Conservation (phyloP, 2,329 filamentous ascomycete genomes). For the Alternaria hordeiaustralica region DNA sequence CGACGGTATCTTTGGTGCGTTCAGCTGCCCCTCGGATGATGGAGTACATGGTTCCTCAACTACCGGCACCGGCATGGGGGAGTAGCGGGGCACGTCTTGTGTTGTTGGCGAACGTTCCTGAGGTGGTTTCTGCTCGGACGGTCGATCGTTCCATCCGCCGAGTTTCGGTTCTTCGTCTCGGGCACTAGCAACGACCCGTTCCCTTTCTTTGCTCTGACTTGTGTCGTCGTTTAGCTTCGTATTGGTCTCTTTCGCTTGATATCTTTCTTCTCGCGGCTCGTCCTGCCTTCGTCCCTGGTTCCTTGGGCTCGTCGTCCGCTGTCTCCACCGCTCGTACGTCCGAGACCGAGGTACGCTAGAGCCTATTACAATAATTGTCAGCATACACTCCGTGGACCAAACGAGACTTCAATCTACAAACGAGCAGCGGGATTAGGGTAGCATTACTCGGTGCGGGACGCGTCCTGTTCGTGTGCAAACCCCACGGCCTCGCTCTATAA, state of each 20-base stretch:
- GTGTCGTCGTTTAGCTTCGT: not conserved
- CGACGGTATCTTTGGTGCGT: not conserved
- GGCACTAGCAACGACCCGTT: not conserved
- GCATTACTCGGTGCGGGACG: slow-evolving; percentile 31
- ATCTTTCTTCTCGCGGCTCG: not conserved
- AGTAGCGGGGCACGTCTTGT: not conserved
- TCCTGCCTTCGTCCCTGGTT: not conserved
- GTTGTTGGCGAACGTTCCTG: not conserved
- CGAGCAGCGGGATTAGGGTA: slow-evolving; percentile 15
- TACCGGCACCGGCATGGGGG: slow-evolving; percentile 2
- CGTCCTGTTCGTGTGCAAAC: slow-evolving; percentile 17
- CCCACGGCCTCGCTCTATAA: slow-evolving; percentile 11
- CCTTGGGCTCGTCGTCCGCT: not conserved
- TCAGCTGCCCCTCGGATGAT: not conserved
- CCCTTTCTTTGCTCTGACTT: not conserved
- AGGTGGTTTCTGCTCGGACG: not conserved
- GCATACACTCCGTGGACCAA: slow-evolving; percentile 9
- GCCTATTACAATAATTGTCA: slow-evolving; percentile 8
- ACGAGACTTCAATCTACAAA: slow-evolving; percentile 17
- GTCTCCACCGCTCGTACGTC: not conserved
- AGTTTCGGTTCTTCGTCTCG: not conserved
- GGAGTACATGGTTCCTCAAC: slow-evolving; percentile 5
- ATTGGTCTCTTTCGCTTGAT: not conserved
- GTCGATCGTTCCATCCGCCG: not conserved
- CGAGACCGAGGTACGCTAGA: slow-evolving; percentile 2